phyloP scores from a whole-genome alignment of 306 rosid genomes.

The Adenanthera pavonina region DNA sequence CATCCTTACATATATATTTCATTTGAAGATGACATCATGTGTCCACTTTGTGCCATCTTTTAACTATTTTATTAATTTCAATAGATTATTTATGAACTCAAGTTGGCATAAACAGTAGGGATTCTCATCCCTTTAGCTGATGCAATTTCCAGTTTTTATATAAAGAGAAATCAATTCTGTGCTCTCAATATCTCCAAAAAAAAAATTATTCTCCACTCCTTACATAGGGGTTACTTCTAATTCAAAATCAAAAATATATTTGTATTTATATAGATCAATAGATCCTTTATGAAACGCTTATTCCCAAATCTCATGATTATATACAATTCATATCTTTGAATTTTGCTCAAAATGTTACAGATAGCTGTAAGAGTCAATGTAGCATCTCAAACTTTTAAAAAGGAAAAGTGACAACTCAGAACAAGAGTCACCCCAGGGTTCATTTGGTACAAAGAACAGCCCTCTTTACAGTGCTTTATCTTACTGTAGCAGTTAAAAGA shows the following conservation, averaged over 20 bases:
- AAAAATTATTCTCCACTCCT: no score
- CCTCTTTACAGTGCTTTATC: conserved; percentile 11
- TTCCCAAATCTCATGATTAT: conserved; percentile 19
- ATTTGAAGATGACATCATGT: conserved; percentile 37
- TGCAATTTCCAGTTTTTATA: no score
- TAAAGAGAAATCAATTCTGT: no score
- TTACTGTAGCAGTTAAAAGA: conserved; percentile 1
- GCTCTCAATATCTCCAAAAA: no score
- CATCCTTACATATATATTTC: conserved; percentile 15
- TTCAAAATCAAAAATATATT: no score
- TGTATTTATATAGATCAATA: not conserved
- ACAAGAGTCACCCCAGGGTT: not conserved
- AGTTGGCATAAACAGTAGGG: no score
- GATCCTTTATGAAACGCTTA: not conserved
- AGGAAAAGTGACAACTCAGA: not conserved
- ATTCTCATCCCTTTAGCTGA: no score
- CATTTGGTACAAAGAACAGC: not conserved
- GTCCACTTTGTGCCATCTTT: conserved; percentile 1
- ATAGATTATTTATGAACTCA: no score
- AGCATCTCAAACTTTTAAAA: not conserved
- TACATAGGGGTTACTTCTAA: no score
- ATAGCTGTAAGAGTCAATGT: not conserved
- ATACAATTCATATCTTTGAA: conserved; percentile 31
- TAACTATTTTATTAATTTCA: no score
- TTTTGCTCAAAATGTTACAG: conserved; percentile 15